phyloP scores from a whole-genome alignment of 768 basidiomycete species.

The Boletus sp. region DNA sequence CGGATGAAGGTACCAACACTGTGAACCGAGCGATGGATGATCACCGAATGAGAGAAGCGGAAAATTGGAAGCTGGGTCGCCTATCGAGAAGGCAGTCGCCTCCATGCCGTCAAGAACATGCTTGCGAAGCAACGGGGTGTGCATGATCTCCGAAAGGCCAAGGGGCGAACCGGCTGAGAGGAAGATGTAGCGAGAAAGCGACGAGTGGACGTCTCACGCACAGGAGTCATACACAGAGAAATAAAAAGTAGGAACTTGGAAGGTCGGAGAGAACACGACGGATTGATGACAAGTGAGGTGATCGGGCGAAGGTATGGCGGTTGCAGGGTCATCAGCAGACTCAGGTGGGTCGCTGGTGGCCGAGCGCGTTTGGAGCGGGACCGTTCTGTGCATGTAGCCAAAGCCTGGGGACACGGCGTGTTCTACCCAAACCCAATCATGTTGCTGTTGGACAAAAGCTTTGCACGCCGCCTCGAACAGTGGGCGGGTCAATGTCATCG shows the following conservation, averaged over 20 bases:
- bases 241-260: constrained; percentile 81
- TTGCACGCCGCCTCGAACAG: constrained; percentile 63
- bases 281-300: constrained; percentile 57
- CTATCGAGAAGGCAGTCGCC: constrained; percentile 54
- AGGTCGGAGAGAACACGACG: constrained; percentile 75
- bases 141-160: constrained; percentile 51
- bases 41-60: constrained; percentile 86
- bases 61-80: constrained; percentile 51
- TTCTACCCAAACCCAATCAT: constrained; percentile 63
- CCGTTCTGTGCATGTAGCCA: constrained; percentile 48
- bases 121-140: constrained; percentile 58
- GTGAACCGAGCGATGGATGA: constrained; percentile 72
- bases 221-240: constrained; percentile 68
- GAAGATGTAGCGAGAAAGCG: constrained; percentile 15
- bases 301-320: constrained; percentile 27
- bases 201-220: constrained; percentile 42
- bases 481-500: constrained; percentile 45
- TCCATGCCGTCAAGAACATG: constrained; percentile 43
- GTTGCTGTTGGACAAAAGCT: constrained; percentile 41
- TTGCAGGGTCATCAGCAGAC: constrained; percentile 39
- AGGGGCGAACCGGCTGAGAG: constrained; percentile 64
- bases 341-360: constrained; percentile 17
- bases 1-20: constrained; percentile 87
- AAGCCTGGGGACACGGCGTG: constrained; percentile 46
- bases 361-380: constrained; percentile 19